phyloP scores from a whole-genome alignment of 2,329 filamentous ascomycete species.

The Colletotrichum salicis region DNA sequence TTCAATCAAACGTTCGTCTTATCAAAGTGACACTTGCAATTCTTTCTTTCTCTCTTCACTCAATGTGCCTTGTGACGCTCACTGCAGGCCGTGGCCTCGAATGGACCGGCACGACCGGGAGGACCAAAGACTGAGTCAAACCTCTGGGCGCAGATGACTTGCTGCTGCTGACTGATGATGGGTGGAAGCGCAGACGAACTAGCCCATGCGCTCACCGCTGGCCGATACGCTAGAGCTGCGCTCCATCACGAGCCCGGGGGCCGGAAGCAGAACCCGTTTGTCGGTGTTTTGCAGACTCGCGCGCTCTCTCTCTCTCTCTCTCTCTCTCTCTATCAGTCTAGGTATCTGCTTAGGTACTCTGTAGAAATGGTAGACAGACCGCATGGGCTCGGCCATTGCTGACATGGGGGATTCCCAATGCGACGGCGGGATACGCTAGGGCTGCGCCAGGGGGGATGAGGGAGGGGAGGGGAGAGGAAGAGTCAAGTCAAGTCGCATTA shows the following conservation, averaged over 20 bases:
- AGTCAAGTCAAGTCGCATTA: not conserved
- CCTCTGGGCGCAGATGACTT: not conserved
- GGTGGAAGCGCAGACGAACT: not conserved
- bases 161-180: slow-evolving; percentile 15
- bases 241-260: not conserved
- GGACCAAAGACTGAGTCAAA: not conserved
- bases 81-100: not conserved
- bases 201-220: slow-evolving; percentile 29
- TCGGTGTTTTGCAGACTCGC: not conserved
- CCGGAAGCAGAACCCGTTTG: not conserved
- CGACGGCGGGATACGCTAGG: slow-evolving; percentile 4
- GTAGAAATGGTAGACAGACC: not conserved
- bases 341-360: too few relatives aligned
- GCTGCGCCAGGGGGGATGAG: not conserved
- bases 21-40: not conserved
- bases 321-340: not conserved
- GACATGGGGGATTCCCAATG: not conserved
- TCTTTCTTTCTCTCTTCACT: too few relatives aligned
- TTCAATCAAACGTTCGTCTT: slow-evolving; percentile 21
- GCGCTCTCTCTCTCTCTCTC: not conserved
- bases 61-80: not conserved
- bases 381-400: slow-evolving; percentile 3
- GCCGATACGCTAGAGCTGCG: not conserved
- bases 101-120: not conserved
- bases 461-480: too few relatives aligned